Base-by-base conservation (phyloP, 345 rosid species). In the Populus davidiana region DNA sequence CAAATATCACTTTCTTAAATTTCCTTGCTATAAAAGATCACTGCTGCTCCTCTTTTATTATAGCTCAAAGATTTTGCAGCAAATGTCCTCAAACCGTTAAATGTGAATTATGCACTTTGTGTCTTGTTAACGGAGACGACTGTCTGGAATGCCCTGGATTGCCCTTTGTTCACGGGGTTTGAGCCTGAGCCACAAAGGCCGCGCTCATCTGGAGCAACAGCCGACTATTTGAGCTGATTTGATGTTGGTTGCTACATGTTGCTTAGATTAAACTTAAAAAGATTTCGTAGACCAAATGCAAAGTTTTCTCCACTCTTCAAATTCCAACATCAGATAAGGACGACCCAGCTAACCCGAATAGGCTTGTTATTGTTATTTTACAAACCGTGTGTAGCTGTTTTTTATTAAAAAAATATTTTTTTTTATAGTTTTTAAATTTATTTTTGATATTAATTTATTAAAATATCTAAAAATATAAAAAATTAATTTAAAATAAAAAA, bases 1-100 rank as follows among this genome's bases (percentile, higher is more conserved):
- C 78, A 43, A 47, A 75, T 85, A 70, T 75, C 38, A 52, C 70
- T 71, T 76, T 68, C 61, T 67, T 13, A 71, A 52, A 73, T 82
- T 50, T 75, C 36, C 20, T 35, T 56, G 20, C n/a, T 18, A 43
- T 72, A 25, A 56, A 12, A 70, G 67, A 76, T 41, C 18, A 8
- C 43, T 74, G 76, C 66, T 8, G 33, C 50, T 38, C 62, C 29
- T 33, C 3, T 36, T 52, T 31, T 18, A 18, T 39, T 76, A 50
- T 1, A 29, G 12, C 67, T 64, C 67, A 43, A 25, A 27, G 10
- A 33, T 33, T 52, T 14, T 9, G 23, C 35, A 36, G 41, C 43
- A 67, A 18, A 36, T 67, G 70, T 20, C 36, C 70, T 23, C 71
- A 21, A 35, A 36, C n/a, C 70, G 10, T 0, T 7, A 20, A 20